A percentile compares a stretch with the other conserved stretches of the same genome.
Evolutionary conservation across 169 alveolate species (phyloP).

Genomic region (Eimeria falciformis): DNA sequence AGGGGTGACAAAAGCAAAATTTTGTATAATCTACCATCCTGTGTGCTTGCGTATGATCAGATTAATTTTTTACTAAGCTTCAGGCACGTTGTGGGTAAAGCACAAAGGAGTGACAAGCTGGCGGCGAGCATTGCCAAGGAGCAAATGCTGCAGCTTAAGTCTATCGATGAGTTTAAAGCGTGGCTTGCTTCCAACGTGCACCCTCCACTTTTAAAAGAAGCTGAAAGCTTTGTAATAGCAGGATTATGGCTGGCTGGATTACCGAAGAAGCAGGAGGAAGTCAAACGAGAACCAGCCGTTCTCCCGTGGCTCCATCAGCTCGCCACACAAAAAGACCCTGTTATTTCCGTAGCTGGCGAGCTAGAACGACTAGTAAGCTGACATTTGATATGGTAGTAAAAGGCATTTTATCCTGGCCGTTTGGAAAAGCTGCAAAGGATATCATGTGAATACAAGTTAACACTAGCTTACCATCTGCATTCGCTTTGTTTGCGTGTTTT

Average conservation of each 20-base stretch:
- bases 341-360: constrained; percentile 57
- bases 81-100: constrained; percentile 64
- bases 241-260: background rate
- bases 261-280: constrained; percentile 19
- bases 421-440: too few species aligned
- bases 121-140: constrained; percentile 52
- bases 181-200: constrained; percentile 57
- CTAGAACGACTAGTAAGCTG: constrained; percentile 52
- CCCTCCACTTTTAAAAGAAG: constrained; percentile 45
- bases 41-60: background rate
- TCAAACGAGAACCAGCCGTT: constrained; percentile 40
- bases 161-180: constrained; percentile 7
- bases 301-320: constrained; percentile 40
- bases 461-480: background rate
- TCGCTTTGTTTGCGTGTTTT: background rate
- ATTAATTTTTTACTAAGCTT: background rate
- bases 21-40: too few species aligned
- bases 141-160: background rate
- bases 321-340: constrained; percentile 49
- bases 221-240: background rate
- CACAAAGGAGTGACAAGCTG: constrained; percentile 22
- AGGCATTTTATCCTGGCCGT: too few species aligned
- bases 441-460: too few species aligned
- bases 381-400: background rate
- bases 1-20: too few species aligned